Base-by-base conservation (phyloP, 148 eudicot species). In the Rhododendron henanense region DNA sequence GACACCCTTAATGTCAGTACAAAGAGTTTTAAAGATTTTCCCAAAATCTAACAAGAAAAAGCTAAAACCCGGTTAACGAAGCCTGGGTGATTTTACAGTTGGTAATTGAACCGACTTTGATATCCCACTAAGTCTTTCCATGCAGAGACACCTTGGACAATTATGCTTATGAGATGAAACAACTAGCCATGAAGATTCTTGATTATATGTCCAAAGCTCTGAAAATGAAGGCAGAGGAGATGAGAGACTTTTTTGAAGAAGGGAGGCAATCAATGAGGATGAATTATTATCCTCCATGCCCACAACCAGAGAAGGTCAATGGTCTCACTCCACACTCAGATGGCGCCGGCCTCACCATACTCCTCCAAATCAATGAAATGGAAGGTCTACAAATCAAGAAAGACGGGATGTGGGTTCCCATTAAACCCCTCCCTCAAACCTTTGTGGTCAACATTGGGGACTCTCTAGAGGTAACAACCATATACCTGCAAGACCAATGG, bases 271-370 rank as follows among this genome's bases (percentile, higher is more conserved):
- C 19, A 9, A 81, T 81, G 83, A 51, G 45, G 19, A 90, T 90
- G 88, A 88, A 88, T 61, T 88, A 86, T 21, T 90, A 90, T 61
- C 91, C 90, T 10, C 78, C 87, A 51, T 90, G 90, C 83, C 90
- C 90, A 28, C 37, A 88, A 69, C 87, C 89, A 1, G 79, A 90
- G 6, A 71, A 82, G 47, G 90, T 73, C 4, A 81, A 84, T 21
- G 91, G 91, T 18, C 55, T 90, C 18, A 79, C 80, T 3, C 87
- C 90, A 0, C 91, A 90, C 57, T 78, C 81, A 1, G 81, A 78
- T 11, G 7, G 15, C 6, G 6, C 23, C 6, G 57, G 37, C 33
- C 35, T 78, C 23, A 47, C 81, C 2, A 78, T 78, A 28, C 81
- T 78, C 81, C 81, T 78, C 33, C 81, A 78, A 78, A 11, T 78